Percentiles rank a stretch among this genome's conserved stretches.
These are phyloP conservation scores for Dendrostoma leiphaemia DNA, from an alignment of 2,329 filamentous ascomycete species.

Conservation along the genomic window DNA sequence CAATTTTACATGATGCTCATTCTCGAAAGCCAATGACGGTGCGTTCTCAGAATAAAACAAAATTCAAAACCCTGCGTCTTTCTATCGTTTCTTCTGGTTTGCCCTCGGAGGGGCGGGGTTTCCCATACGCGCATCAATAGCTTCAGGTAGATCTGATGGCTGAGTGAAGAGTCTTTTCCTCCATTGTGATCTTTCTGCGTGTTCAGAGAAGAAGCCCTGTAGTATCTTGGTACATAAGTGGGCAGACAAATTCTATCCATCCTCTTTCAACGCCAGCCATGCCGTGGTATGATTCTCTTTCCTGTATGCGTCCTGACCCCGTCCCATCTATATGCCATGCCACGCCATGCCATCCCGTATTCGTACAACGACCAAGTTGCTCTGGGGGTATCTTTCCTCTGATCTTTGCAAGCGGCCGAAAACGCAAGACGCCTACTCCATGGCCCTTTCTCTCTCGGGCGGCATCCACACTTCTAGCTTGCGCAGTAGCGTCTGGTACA, in stretches of 20 bases:
- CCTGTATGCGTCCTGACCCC: constrained; percentile 3
- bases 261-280: constrained; percentile 13
- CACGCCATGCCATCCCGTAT: constrained; percentile 8
- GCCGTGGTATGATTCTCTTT: background rate
- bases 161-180: constrained; percentile 15
- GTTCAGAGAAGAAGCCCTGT: background rate
- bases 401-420: background rate
- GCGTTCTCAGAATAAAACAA: too few relatives aligned
- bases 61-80: too few relatives aligned
- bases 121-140: too few relatives aligned
- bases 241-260: constrained; percentile 11
- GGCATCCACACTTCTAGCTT: constrained; percentile 61
- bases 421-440: constrained; percentile 4
- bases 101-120: too few relatives aligned
- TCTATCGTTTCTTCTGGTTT: too few relatives aligned
- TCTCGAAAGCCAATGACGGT: too few relatives aligned
- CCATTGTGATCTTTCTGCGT: background rate
- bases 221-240: background rate
- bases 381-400: constrained; percentile 15
- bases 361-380: constrained; percentile 17
- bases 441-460: constrained; percentile 3
- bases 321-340: constrained; percentile 17
- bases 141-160: constrained; percentile 15
- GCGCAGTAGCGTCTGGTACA: constrained; percentile 86
- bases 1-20: too few relatives aligned